Percentiles rank a stretch among this genome's conserved stretches.
phyloP scores from a whole-genome alignment of 2,329 filamentous ascomycete genomes.

The Neopestalotiopsis sp. region DNA sequence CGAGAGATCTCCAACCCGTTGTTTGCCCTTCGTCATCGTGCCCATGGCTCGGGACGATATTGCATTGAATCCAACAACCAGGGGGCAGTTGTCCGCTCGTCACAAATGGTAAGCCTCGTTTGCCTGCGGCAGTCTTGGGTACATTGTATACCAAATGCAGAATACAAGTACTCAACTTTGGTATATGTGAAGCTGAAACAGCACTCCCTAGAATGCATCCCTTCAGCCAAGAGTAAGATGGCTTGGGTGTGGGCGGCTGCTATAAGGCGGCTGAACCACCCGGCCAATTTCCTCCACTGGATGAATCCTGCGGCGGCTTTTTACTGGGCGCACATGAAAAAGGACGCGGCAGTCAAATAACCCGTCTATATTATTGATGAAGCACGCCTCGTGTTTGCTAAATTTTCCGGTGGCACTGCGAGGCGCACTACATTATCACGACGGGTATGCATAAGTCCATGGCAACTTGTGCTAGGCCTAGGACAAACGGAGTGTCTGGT shows the following conservation, averaged over 20 bases:
- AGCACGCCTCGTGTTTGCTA: not conserved
- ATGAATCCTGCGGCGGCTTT: not conserved
- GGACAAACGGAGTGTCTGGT: not conserved
- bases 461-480: not conserved
- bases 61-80: slow-evolving; percentile 11
- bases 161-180: not conserved
- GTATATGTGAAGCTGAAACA: not conserved
- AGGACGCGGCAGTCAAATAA: not conserved
- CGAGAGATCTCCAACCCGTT: not conserved
- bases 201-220: not conserved
- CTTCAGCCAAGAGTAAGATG: not conserved
- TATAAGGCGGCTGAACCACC: slow-evolving; percentile 11
- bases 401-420: not conserved
- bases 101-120: slow-evolving; percentile 2
- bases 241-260: not conserved
- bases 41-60: slow-evolving; percentile 11
- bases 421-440: not conserved
- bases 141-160: not conserved
- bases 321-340: not conserved
- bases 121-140: slow-evolving; percentile 5
- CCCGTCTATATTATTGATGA: slow-evolving; percentile 1
- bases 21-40: not conserved
- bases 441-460: not conserved
- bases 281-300: not conserved
- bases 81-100: slow-evolving; percentile 1